These are phyloP conservation scores for Scheffersomyces spartinae DNA, from an alignment of 805 yeast species.

Conservation along the genomic window DNA sequence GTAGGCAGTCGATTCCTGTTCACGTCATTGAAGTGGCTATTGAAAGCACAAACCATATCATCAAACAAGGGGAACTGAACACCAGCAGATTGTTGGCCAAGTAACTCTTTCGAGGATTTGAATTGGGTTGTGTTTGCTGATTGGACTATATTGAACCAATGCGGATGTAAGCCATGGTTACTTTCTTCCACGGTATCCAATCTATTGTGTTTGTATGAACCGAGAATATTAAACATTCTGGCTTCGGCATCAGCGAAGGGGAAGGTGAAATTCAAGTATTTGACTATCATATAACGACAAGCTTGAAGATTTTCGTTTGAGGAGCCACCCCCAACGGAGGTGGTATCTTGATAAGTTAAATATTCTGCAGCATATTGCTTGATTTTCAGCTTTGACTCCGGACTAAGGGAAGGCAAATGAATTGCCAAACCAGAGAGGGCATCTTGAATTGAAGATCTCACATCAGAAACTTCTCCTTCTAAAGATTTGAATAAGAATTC, in stretches of 20 bases:
- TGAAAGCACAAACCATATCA: conserved; percentile 18
- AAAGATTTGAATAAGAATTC: conserved; percentile 64
- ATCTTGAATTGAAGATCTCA: conserved; percentile 61
- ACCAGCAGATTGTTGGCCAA: conserved; percentile 25
- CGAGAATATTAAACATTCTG: conserved; percentile 55
- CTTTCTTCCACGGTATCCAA: conserved; percentile 78
- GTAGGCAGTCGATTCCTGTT: conserved; percentile 11
- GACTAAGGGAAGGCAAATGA: conserved; percentile 31
- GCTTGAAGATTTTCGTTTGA: conserved; percentile 28
- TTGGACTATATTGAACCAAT: conserved; percentile 51
- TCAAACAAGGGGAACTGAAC: conserved; percentile 46
- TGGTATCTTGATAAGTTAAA: conserved; percentile 9
- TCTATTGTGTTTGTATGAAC: conserved; percentile 43
- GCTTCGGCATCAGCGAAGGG: conserved; percentile 61
- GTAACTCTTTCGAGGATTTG: conserved; percentile 31
- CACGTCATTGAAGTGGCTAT: conserved; percentile 10
- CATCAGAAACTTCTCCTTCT: conserved; percentile 48
- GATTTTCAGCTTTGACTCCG: conserved; percentile 27
- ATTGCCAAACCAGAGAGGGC: conserved; percentile 49
- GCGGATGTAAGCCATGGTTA: conserved; percentile 67
- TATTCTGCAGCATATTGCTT: conserved; percentile 23
- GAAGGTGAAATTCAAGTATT: conserved; percentile 51
- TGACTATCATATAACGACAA: conserved; percentile 52
- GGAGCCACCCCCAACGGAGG: conserved; percentile 2
- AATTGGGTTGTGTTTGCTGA: conserved; percentile 34